phyloP scores from a whole-genome alignment of 495 filamentous ascomycete genomes.

The Hypoxylon lenormandii region DNA sequence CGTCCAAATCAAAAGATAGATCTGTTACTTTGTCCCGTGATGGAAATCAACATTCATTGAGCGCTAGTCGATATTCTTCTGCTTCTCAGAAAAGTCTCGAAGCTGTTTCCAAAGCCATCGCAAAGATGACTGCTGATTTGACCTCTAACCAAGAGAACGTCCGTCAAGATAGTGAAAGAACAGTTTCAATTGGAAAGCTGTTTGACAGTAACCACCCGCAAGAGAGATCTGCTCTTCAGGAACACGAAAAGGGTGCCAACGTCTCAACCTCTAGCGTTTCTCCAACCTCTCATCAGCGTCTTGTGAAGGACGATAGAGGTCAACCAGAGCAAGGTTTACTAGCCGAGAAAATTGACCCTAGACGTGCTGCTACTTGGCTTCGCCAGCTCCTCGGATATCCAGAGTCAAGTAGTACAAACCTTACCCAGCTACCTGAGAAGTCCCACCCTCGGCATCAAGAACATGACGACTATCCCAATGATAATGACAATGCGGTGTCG shows the following conservation, averaged over 20 bases:
- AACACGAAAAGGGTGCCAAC: conserved; percentile 7
- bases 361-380: conserved; percentile 43
- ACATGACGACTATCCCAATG: conserved; percentile 30
- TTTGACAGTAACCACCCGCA: background rate
- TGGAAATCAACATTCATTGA: conserved; percentile 26
- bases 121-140: conserved; percentile 15
- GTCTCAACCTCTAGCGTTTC: conserved; percentile 22
- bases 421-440: conserved; percentile 49
- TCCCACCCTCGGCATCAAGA: conserved; percentile 39
- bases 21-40: conserved; percentile 17
- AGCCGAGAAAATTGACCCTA: conserved; percentile 21
- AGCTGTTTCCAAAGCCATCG: background rate
- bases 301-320: background rate
- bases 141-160: conserved; percentile 36
- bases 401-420: conserved; percentile 22
- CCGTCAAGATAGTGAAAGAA: conserved; percentile 10
- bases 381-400: conserved; percentile 46
- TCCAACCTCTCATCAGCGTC: conserved; percentile 20
- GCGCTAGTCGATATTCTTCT: conserved; percentile 34
- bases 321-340: conserved; percentile 10
- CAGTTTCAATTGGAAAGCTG: conserved; percentile 1
- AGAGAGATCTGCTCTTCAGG: background rate
- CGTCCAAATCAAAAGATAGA: conserved; percentile 1
- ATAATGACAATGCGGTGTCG: conserved; percentile 35
- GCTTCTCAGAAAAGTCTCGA: conserved; percentile 35